Evolutionary conservation across 2,329 filamentous ascomycete genomes (phyloP).

Genomic region (Fulvia fulva): DNA sequence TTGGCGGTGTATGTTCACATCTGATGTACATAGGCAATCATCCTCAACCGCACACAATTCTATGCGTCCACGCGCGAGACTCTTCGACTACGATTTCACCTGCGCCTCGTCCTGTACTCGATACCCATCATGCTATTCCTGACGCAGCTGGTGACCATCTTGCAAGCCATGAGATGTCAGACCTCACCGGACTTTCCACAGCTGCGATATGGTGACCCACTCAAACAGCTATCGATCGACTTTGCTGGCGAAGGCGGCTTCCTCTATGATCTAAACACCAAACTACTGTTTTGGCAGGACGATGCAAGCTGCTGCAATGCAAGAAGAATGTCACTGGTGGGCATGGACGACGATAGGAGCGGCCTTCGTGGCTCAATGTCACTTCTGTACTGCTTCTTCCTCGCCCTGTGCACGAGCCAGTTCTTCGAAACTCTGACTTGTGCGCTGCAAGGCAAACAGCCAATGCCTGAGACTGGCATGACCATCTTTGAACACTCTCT

Average conservation of each 20-base stretch:
- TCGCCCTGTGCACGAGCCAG: slow-evolving; percentile 67
- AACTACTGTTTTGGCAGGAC: slow-evolving; percentile 67
- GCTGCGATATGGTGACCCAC: slow-evolving; percentile 45
- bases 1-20: neutral
- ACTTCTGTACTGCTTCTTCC: slow-evolving; percentile 69
- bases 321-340: slow-evolving; percentile 63
- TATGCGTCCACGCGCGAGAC: slow-evolving; percentile 84
- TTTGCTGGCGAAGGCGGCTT: slow-evolving; percentile 60
- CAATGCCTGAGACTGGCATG: slow-evolving; percentile 87
- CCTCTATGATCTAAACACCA: slow-evolving; percentile 68
- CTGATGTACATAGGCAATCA: slow-evolving; percentile 57
- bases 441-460: slow-evolving; percentile 75
- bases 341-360: slow-evolving; percentile 46
- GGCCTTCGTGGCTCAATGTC: slow-evolving; percentile 71
- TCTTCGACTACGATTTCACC: slow-evolving; percentile 69
- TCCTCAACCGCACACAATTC: slow-evolving; percentile 88
- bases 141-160: slow-evolving; percentile 63
- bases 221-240: slow-evolving; percentile 42
- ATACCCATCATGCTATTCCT: slow-evolving; percentile 67
- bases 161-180: slow-evolving; percentile 89
- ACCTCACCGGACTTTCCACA: slow-evolving; percentile 53
- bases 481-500: slow-evolving; percentile 94
- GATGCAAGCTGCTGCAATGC: slow-evolving; percentile 72
- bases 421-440: slow-evolving; percentile 86
- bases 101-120: slow-evolving; percentile 66